phyloP scores from a whole-genome alignment of 345 rosid species.

The Cardiospermum halicacabum region DNA sequence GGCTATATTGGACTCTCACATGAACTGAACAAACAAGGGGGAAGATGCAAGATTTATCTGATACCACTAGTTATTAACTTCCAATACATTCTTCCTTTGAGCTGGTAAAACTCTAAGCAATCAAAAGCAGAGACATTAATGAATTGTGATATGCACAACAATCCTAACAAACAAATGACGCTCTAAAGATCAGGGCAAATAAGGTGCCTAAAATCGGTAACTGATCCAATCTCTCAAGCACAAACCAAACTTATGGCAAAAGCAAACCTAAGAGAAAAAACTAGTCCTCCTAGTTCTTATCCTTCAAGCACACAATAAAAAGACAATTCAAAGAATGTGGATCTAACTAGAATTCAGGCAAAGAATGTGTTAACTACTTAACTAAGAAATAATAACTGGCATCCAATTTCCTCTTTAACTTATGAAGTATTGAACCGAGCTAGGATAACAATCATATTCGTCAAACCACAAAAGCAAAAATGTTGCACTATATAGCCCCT shows the following conservation, averaged over 20 bases:
- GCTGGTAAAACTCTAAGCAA: slow-evolving; percentile 1
- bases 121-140: not conserved
- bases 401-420: no score
- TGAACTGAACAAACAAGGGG: not conserved
- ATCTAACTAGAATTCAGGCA: not conserved
- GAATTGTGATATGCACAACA: not conserved
- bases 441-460: not conserved
- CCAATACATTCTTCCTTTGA: not conserved
- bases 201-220: not conserved
- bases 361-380: not conserved
- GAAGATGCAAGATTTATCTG: not conserved
- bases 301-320: not conserved
- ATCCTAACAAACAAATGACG: not conserved
- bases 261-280: not conserved
- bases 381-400: not conserved
- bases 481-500: not conserved
- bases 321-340: not conserved
- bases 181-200: not conserved
- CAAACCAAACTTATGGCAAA: not conserved
- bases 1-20: no score
- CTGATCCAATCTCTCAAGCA: not conserved
- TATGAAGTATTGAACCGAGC: not conserved
- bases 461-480: not conserved
- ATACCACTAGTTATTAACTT: not conserved
- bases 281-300: not conserved